Conservation (phyloP, 2,329 filamentous ascomycete genomes). For the Monosporascus sp. region DNA sequence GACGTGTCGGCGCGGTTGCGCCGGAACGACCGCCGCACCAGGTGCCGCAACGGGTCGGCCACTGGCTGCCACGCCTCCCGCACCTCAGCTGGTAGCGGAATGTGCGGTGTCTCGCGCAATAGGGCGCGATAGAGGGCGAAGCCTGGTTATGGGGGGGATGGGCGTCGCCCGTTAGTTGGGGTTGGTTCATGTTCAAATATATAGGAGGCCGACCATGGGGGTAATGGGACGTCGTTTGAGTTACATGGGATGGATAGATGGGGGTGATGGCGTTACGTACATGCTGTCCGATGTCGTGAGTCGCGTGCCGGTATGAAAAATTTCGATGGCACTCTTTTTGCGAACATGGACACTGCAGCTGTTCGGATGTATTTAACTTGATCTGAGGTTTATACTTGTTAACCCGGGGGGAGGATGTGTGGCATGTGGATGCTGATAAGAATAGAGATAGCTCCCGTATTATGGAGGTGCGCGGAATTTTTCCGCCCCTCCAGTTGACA, state of each 20-base stretch:
- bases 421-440: too few relatives aligned
- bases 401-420: too few relatives aligned
- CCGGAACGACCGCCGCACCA: conserved; percentile 58
- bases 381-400: too few relatives aligned
- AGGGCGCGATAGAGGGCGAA: conserved; percentile 70
- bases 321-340: conserved; percentile 5
- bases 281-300: conserved; percentile 50
- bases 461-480: not conserved
- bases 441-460: not conserved
- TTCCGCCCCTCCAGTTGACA: not conserved
- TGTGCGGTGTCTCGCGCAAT: conserved; percentile 48
- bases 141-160: conserved; percentile 33
- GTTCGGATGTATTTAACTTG: too few relatives aligned
- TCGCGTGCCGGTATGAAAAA: conserved; percentile 42
- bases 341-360: not conserved
- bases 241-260: not conserved
- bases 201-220: not conserved
- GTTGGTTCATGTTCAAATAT: not conserved
- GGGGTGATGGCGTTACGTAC: conserved; percentile 21
- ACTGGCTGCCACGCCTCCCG: conserved; percentile 18
- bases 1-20: conserved; percentile 55
- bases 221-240: too few relatives aligned
- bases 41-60: conserved; percentile 45
- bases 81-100: conserved; percentile 48
- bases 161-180: not conserved